phyloP scores from a whole-genome alignment of 495 filamentous ascomycete species.

The Amorphotheca resinae region DNA sequence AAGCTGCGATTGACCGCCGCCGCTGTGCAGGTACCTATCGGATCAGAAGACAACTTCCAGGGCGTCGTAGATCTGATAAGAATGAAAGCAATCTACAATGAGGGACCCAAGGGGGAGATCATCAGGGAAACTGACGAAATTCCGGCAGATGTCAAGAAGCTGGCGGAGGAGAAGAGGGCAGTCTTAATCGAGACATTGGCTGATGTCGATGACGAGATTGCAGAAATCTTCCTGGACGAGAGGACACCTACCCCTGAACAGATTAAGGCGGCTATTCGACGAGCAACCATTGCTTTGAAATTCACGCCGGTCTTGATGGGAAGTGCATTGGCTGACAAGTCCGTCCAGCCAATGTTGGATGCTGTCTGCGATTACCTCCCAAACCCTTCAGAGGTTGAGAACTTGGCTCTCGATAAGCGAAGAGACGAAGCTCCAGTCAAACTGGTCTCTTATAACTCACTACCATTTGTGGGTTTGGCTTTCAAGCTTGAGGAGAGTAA shows the following conservation, averaged over 20 bases:
- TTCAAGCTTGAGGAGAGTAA: constrained; percentile 99
- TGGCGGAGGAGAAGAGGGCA: constrained; percentile 66
- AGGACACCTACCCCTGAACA: constrained; percentile 59
- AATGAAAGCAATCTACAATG: constrained; percentile 90
- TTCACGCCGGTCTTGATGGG: constrained; percentile 97
- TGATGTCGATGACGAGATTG: constrained; percentile 97
- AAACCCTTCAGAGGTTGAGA: constrained; percentile 82
- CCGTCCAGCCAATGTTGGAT: constrained; percentile 93
- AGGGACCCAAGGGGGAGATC: constrained; percentile 64
- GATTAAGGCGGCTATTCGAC: constrained; percentile 80
- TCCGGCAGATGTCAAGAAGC: constrained; percentile 57
- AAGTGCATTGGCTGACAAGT: constrained; percentile 87
- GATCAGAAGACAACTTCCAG: constrained; percentile 79
- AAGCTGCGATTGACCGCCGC: constrained; percentile 89
- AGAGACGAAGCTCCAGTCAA: constrained; percentile 68
- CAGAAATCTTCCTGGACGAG: constrained; percentile 90
- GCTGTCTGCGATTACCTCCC: constrained; percentile 94
- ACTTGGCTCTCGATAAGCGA: constrained; percentile 74
- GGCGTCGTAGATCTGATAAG: constrained; percentile 88
- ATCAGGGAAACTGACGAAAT: constrained; percentile 62
- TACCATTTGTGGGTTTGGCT: constrained; percentile 89
- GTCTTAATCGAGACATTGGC: constrained; percentile 91
- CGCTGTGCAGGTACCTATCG: constrained; percentile 92
- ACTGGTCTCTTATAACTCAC: constrained; percentile 80
- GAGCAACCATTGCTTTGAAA: constrained; percentile 76